Base-by-base conservation (phyloP, 2,329 filamentous ascomycete species). In the Apiospora marii region DNA sequence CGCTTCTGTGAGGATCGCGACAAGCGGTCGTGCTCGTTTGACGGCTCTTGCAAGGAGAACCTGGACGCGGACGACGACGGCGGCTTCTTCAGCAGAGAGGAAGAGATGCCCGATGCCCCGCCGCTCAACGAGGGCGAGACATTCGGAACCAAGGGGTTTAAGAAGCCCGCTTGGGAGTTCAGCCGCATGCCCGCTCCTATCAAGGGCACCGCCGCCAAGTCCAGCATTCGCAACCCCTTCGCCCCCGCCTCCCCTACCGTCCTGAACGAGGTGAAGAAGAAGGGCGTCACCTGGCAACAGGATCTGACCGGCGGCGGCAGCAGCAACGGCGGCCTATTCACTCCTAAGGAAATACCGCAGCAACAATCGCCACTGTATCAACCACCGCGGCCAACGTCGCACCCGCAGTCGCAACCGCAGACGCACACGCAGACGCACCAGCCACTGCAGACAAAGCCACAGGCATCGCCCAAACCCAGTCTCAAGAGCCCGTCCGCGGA, bases 131-230 rank as follows among this genome's bases (percentile, higher is more conserved):
- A 64, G 58, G 53, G 19, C 14, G 19, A 37, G 58, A 64, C 58
- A 19, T 64, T 64, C 8, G 58, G 58, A 19, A 64, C 58, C 34
- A 64, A n/a, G 22, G 58, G 58, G 30, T 64, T n/a, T 22, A 37
- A n/a, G 10, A 64, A 64, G 58, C 58, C 58, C 30, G 34, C 58
- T 19, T 64, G 34, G 34, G 58, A 64, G 58, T 64, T 64, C 34
- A 10, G 37, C 34, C 58, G 58, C 19, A 64, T 64, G 58, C 58
- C 58, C 30, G 53, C 19, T 8, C 2, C 19, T 7, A 1, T 22
- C 16, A 7, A 10, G 16, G 10, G 16, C n/a, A 10, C 30, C 19
- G 10, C 30, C 19, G 5, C 3, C 30, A 41, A 41, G 30, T 34
- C 58, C 30, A 41, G n/a, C 19, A 13, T 41, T 3, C 19, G 19